Conservation (phyloP, 2,329 filamentous ascomycete genomes). For the Fusarium sp. region DNA sequence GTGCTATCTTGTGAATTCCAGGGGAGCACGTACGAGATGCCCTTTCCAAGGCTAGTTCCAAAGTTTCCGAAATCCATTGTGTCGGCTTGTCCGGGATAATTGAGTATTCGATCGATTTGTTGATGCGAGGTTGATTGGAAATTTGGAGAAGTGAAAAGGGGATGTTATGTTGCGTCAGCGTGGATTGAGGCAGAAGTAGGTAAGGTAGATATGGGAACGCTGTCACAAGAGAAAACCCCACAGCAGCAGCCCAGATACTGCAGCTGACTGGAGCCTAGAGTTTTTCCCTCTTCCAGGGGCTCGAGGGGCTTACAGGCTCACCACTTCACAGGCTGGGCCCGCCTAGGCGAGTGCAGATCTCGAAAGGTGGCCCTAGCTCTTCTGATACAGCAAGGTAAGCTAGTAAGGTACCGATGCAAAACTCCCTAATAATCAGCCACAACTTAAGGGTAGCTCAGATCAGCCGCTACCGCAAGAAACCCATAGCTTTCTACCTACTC, state of each 20-base stretch:
- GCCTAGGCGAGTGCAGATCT: constrained; percentile 33
- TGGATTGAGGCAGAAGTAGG: constrained; percentile 29
- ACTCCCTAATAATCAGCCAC: constrained; percentile 5
- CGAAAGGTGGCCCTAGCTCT: constrained; percentile 38
- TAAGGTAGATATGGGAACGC: constrained; percentile 38
- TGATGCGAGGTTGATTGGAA: constrained; percentile 13
- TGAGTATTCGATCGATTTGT: neutral
- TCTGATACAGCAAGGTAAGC: constrained; percentile 7
- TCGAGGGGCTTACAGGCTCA: constrained; percentile 28
- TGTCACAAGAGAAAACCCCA: constrained; percentile 46
- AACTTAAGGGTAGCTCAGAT: neutral
- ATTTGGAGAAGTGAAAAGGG: constrained; percentile 21
- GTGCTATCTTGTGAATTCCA: constrained; percentile 16
- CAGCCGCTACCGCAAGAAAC: constrained; percentile 3
- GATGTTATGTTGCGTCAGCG: constrained; percentile 38
- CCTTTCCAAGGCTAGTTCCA: constrained; percentile 58
- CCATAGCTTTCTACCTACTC: neutral
- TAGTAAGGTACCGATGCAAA: constrained; percentile 9
- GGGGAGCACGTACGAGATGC: constrained; percentile 58
- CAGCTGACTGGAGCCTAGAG: constrained; percentile 26
- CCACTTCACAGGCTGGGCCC: neutral
- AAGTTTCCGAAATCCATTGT: constrained; percentile 66
- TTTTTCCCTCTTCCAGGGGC: constrained; percentile 39
- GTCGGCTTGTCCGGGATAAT: constrained; percentile 13
- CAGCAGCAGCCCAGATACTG: neutral